Evolutionary conservation across 2,329 filamentous ascomycete species (phyloP).

Genomic region (Escovopsis sp.): DNA sequence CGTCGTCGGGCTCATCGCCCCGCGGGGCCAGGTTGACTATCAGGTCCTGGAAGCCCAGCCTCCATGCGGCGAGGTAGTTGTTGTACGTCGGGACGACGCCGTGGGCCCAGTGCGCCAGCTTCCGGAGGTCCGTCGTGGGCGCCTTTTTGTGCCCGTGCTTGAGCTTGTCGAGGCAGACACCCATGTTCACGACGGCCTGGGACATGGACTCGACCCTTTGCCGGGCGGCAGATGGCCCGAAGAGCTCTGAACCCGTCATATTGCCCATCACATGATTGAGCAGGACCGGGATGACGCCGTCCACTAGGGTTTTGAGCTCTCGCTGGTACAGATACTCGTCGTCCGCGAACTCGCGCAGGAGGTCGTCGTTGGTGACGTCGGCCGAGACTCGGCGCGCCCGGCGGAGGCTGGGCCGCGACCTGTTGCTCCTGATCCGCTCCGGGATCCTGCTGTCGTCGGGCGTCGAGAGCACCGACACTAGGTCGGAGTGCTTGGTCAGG

Average conservation of each 20-base stretch:
- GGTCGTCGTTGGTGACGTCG: constrained; percentile 54
- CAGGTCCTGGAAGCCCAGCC: constrained; percentile 85
- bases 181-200: constrained; percentile 88
- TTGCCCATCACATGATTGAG: constrained; percentile 70
- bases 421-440: constrained; percentile 50
- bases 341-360: constrained; percentile 64
- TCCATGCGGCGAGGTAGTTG: constrained; percentile 77
- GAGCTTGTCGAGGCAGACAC: constrained; percentile 71
- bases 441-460: constrained; percentile 41
- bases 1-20: constrained; percentile 34
- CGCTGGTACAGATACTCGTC: constrained; percentile 82
- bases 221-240: constrained; percentile 38
- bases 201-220: constrained; percentile 48
- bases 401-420: constrained; percentile 64
- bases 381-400: constrained; percentile 52
- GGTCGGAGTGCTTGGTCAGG: constrained; percentile 80
- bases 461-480: constrained; percentile 81
- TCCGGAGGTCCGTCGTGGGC: constrained; percentile 55
- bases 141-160: constrained; percentile 68
- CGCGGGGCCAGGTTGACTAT: constrained; percentile 81
- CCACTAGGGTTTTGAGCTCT: constrained; percentile 83
- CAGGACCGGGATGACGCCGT: constrained; percentile 87
- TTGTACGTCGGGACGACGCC: constrained; percentile 64
- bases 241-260: constrained; percentile 49
- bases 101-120: constrained; percentile 68